Conservation (phyloP, 306 rosid species). For the Malus fusca region DNA sequence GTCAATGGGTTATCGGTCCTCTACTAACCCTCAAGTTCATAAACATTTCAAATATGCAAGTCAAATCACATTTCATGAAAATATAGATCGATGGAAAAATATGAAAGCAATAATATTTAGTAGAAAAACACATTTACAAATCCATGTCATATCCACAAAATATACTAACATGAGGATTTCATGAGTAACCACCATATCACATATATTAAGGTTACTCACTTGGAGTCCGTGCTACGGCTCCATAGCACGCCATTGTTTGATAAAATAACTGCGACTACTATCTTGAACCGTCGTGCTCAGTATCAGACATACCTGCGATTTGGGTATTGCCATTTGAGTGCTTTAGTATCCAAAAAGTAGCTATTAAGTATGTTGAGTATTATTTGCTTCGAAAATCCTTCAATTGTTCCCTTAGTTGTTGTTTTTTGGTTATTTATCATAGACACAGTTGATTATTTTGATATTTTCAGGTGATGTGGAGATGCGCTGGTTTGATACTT, state of each 20-base stretch:
- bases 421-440: background rate
- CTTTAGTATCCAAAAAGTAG: background rate
- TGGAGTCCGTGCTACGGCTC: too few species aligned
- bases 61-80: too few species aligned
- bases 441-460: background rate
- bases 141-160: too few species aligned
- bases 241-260: slow-evolving; percentile 81
- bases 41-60: too few species aligned
- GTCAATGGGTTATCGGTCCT: too few species aligned
- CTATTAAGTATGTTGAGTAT: background rate
- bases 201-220: too few species aligned
- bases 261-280: slow-evolving; percentile 22
- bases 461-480: slow-evolving; percentile 72
- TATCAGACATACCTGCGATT: background rate
- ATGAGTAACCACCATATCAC: too few species aligned
- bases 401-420: background rate
- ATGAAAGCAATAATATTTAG: too few species aligned
- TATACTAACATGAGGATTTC: too few species aligned
- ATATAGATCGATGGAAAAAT: too few species aligned
- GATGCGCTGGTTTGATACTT: slow-evolving; percentile 97
- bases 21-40: too few species aligned
- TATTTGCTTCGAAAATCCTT: background rate
- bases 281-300: background rate
- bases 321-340: background rate
- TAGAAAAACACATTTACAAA: too few species aligned